Evolutionary conservation across 208 protist genomes (phyloP).

Genomic region (Trypanosoma vivax): DNA sequence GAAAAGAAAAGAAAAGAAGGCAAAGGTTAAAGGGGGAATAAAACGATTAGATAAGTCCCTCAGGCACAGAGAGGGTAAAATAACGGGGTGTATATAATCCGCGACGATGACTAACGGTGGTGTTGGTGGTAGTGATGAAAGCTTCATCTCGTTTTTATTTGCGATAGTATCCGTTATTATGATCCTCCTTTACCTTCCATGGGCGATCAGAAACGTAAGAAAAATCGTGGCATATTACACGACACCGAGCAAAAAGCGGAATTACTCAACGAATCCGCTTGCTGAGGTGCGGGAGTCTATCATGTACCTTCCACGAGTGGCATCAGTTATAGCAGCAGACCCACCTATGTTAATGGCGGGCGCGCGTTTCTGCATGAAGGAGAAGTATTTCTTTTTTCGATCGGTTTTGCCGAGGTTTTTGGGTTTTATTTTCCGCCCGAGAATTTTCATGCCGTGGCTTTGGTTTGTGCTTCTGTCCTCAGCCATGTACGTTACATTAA

Average conservation of each 20-base stretch:
- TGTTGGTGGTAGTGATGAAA: slow-evolving; percentile 77
- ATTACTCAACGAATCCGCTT: slow-evolving; percentile 39
- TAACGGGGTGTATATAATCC: not conserved
- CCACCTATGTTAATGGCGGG: slow-evolving; percentile 50
- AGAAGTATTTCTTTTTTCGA: slow-evolving; percentile 77
- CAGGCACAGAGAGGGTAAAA: not conserved
- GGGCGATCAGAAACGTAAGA: slow-evolving; percentile 56
- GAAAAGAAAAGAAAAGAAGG: not conserved
- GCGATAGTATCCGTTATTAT: slow-evolving; percentile 78
- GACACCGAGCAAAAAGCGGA: slow-evolving; percentile 41
- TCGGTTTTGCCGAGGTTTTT: slow-evolving; percentile 81
- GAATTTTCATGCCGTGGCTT: slow-evolving; percentile 68
- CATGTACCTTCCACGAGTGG: slow-evolving; percentile 50
- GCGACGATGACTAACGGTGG: slow-evolving; percentile 42
- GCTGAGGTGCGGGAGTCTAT: slow-evolving; percentile 58
- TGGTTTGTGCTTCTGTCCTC: slow-evolving; percentile 85
- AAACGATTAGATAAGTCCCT: not conserved
- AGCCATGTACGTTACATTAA: slow-evolving; percentile 81
- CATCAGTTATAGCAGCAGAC: slow-evolving; percentile 29
- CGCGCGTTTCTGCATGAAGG: slow-evolving; percentile 55
- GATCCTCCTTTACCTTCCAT: slow-evolving; percentile 85
- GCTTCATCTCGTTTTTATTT: slow-evolving; percentile 86
- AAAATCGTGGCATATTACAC: slow-evolving; percentile 54
- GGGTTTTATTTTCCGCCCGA: slow-evolving; percentile 77
- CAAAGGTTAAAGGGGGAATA: not conserved